Conservation (phyloP, 192 early-diverging fungal species). For the Ramicandelaber brevisporus region DNA sequence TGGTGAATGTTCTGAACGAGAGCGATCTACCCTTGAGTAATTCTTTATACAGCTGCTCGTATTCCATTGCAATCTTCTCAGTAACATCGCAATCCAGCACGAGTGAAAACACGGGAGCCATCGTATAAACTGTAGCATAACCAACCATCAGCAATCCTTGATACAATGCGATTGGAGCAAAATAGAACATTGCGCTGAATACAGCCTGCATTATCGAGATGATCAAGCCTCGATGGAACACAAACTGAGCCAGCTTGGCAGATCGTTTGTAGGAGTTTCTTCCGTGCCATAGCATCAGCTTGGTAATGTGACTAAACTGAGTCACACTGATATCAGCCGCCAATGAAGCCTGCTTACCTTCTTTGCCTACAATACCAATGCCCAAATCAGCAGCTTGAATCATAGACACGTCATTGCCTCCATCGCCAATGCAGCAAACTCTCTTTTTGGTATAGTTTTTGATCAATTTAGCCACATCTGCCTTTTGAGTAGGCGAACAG, state of each 20-base stretch:
- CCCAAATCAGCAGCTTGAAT: conserved; percentile 93
- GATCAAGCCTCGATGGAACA: conserved; percentile 89
- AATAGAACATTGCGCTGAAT: conserved; percentile 87
- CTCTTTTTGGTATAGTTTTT: conserved; percentile 43
- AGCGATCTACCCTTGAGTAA: conserved; percentile 78
- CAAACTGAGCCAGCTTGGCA: conserved; percentile 83
- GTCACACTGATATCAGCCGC: conserved; percentile 82
- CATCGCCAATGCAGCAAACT: conserved; percentile 79
- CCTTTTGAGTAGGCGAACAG: conserved; percentile 93
- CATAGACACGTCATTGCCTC: conserved; percentile 95
- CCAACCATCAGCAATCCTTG: conserved; percentile 71
- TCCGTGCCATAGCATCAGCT: conserved; percentile 82
- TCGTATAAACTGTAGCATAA: conserved; percentile 92
- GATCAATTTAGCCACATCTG: conserved; percentile 64
- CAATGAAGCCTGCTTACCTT: conserved; percentile 80
- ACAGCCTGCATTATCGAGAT: conserved; percentile 97
- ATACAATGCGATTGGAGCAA: conserved; percentile 87
- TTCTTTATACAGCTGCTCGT: conserved; percentile 86
- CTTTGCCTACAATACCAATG: conserved; percentile 88
- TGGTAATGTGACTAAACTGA: conserved; percentile 70
- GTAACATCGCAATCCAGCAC: conserved; percentile 76
- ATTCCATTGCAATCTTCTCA: conserved; percentile 71
- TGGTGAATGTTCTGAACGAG: conserved; percentile 82
- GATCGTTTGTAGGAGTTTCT: conserved; percentile 86
- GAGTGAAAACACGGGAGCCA: conserved; percentile 87